Percentiles rank a stretch among this genome's conserved stretches.
Conservation (phyloP, 2,329 filamentous ascomycete genomes). For the Laburnicola sp. region DNA sequence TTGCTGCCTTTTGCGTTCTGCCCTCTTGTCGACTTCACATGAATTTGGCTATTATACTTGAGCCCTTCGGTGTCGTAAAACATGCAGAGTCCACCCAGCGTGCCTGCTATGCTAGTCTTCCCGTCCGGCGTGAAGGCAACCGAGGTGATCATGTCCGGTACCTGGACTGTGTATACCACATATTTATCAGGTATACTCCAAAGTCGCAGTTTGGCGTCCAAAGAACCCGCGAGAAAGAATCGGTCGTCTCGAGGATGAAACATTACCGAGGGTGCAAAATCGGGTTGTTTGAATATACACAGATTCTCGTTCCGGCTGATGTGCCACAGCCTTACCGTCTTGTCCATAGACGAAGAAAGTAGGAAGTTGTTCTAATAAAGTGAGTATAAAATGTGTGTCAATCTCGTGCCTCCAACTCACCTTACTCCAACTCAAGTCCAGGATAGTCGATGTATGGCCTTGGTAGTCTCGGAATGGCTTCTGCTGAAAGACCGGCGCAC, state of each 20-base stretch:
- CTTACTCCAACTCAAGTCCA: slow-evolving; percentile 97
- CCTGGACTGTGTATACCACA: slow-evolving; percentile 78
- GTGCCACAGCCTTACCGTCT: slow-evolving; percentile 94
- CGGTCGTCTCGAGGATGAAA: slow-evolving; percentile 95
- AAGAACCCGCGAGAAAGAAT: slow-evolving; percentile 91
- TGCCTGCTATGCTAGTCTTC: slow-evolving; percentile 84
- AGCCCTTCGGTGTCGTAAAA: slow-evolving; percentile 94
- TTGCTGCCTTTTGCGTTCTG: slow-evolving; percentile 97
- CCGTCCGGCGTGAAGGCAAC: slow-evolving; percentile 94
- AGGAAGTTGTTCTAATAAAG: slow-evolving; percentile 81
- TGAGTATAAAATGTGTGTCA: no score
- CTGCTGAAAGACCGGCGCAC: slow-evolving; percentile 84
- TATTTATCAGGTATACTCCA: slow-evolving; percentile 98
- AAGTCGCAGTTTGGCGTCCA: slow-evolving; percentile 83
- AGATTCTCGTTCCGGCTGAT: slow-evolving; percentile 81
- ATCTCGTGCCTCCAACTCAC: slow-evolving; percentile 39
- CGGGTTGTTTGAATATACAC: slow-evolving; percentile 90
- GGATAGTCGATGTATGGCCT: slow-evolving; percentile 81
- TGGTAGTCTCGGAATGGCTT: slow-evolving; percentile 78
- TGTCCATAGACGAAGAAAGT: slow-evolving; percentile 95
- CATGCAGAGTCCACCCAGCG: slow-evolving; percentile 79
- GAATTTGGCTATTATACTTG: slow-evolving; percentile 80
- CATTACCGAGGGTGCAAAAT: slow-evolving; percentile 91
- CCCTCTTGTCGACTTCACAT: slow-evolving; percentile 88
- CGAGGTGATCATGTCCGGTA: slow-evolving; percentile 88